Evolutionary conservation across 768 basidiomycete genomes (phyloP).

Genomic region (Russula sp.): DNA sequence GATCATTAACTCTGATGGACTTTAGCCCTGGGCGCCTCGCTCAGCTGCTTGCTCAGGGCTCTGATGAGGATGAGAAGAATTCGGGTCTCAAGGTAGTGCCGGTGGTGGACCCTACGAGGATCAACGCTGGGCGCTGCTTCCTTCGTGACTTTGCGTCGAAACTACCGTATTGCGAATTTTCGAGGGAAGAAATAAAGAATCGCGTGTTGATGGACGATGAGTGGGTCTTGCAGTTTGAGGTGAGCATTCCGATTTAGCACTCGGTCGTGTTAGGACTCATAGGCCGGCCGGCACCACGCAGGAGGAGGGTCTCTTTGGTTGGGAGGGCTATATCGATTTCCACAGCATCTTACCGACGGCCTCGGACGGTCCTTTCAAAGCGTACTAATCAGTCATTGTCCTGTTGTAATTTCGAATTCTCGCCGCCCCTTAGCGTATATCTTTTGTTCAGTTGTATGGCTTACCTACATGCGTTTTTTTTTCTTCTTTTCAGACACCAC

Average conservation of each 20-base stretch:
- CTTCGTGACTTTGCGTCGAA: slow-evolving; percentile 4
- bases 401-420: background rate
- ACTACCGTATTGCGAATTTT: slow-evolving; percentile 5
- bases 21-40: slow-evolving; percentile 13
- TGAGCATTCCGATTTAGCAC: background rate
- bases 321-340: slow-evolving; percentile 17
- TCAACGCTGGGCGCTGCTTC: slow-evolving; percentile 7
- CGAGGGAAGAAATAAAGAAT: background rate
- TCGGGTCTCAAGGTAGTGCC: background rate
- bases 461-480: too few relatives aligned
- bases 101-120: background rate
- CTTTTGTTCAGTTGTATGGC: background rate
- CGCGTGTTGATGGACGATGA: slow-evolving; percentile 18
- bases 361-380: slow-evolving; percentile 84
- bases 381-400: slow-evolving; percentile 80
- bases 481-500: background rate
- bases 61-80: background rate
- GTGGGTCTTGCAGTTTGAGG: slow-evolving; percentile 17
- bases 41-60: background rate
- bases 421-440: background rate
- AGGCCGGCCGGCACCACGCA: background rate
- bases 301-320: slow-evolving; percentile 18
- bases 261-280: background rate
- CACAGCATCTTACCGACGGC: slow-evolving; percentile 51
- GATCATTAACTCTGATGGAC: slow-evolving; percentile 12